Base-by-base conservation (phyloP, 1,284 basidiomycete genomes). In the Puccinia horiana region DNA sequence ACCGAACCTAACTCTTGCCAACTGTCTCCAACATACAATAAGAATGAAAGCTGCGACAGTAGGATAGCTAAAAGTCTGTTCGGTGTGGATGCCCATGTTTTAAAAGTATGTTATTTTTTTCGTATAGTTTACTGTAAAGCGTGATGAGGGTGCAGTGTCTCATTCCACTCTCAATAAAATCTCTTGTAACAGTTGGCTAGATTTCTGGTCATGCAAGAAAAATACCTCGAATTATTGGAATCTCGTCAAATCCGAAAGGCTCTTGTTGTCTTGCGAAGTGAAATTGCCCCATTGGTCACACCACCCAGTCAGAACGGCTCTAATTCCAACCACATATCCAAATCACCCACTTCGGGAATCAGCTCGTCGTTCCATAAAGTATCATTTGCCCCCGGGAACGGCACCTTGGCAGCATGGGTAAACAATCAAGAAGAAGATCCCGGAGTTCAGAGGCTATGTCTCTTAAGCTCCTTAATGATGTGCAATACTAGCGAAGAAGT, bases 191-290 rank as follows among this genome's bases (percentile, higher is more conserved):
- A 96, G 92, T 91, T 93, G 85, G 92, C 93, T 29, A 92, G 90
- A 83, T 97, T 96, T 87, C 89, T 96, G 84, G 93, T 99, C 82
- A 92, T 92, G 83, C 92, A 93, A 88, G 96, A 99, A 90, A 96
- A 97, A 88, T 99, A 98, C 87, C 90, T 99, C 63, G 96, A 99
- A 86, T 89, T 94, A n/a, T 89, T 99, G 73, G 96, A 98, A 86
- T 89, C 91, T 1, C 90, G 91, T 83, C 92, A 92, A 87, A 93
- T 92, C 16, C 93, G 93, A 77, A 90, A 91, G 84, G 96, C 97
- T 14, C 88, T 99, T 56, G 90, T 92, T 56, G 93, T 97, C 4
- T 89, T 99, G 72, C 91, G 96, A 76, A 92, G 92, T 84, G 94
- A 96, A 86, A 89, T 99, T 42, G 93, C 95, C 1, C 92, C 93